Base-by-base conservation (phyloP, 805 yeast genomes). In the Candida succiphila region DNA sequence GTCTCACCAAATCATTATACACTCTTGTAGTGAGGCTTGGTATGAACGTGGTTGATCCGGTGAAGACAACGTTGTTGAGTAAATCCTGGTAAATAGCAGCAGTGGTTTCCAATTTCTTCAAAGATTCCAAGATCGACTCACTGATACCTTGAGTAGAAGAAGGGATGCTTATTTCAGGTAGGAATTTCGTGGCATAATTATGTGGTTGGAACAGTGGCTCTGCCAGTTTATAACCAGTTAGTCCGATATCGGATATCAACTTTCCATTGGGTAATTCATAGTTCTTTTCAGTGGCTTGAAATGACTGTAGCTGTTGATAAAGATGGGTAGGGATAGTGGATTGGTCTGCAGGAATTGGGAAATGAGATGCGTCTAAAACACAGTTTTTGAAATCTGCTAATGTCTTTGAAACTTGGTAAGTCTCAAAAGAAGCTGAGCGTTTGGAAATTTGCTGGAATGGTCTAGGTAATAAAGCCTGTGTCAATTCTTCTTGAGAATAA, bases 181-280 rank as follows among this genome's bases (percentile, higher is more conserved):
- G 21, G 16, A 30, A 17, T 7, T 14, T 4, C 59, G 2, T 55
- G 47, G 36, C 63, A 43, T 66, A 67, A 21, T 60, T 57, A 17
- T 63, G 57, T 2, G 94, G 94, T 36, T 73, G 71, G 60, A 84
- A 82, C 33, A 85, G 52, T 6, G 85, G 76, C 56, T 85, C 94
- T 7, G 78, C 59, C 31, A 78, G 56, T 26, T 67, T 54, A 35
- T 64, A 57, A 39, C 78, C 69, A 35, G 79, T 81, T 26, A 64
- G 57, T 7, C 70, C 71, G 32, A 75, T 62, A 12, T 61, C 57
- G 19, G 39, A 42, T 29, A 72, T 44, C 36, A 63, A 61, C 30
- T 58, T 49, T 4, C 76, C 76, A 40, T 68, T 67, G 9, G 85
- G 82, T 37, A 80, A 63, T 51, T 78, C 81, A 53, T 64, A 81